These are phyloP conservation scores for Mycosarcoma mackinlayi DNA, from an alignment of 1,284 basidiomycete genomes.

Conservation along the genomic window DNA sequence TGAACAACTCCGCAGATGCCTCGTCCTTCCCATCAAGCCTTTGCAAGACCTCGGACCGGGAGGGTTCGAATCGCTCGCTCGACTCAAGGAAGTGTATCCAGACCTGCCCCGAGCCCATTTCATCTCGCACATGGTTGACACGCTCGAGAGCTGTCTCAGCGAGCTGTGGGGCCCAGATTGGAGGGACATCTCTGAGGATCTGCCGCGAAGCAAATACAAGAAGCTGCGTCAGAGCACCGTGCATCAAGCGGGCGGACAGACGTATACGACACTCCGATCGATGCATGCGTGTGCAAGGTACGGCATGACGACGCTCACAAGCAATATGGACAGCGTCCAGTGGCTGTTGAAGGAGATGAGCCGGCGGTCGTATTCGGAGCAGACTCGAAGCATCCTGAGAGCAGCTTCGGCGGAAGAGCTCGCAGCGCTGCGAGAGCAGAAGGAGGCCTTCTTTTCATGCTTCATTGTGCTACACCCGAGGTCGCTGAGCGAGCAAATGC, in stretches of 20 bases:
- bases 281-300: conserved; percentile 34
- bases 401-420: conserved; percentile 8
- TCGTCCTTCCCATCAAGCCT: conserved; percentile 29
- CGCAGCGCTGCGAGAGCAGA: conserved; percentile 3
- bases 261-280: conserved; percentile 27
- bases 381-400: conserved; percentile 5
- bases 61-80: conserved; percentile 19
- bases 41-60: conserved; percentile 36
- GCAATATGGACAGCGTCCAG: conserved; percentile 53
- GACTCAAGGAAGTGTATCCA: conserved; percentile 29
- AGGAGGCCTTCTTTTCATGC: conserved; percentile 8
- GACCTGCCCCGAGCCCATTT: conserved; percentile 35
- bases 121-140: conserved; percentile 44
- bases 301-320: conserved; percentile 53
- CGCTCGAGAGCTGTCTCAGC: conserved; percentile 37
- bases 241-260: conserved; percentile 36
- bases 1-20: conserved; percentile 15
- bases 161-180: conserved; percentile 44
- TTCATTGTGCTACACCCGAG: conserved; percentile 52
- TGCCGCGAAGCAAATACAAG: conserved; percentile 39
- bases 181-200: conserved; percentile 31
- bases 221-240: conserved; percentile 32
- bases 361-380: conserved; percentile 22
- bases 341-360: conserved; percentile 54
- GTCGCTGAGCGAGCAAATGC: conserved; percentile 55